These are phyloP conservation scores for Apiospora hydei DNA, from an alignment of 2,329 filamentous ascomycete species.

Conservation along the genomic window DNA sequence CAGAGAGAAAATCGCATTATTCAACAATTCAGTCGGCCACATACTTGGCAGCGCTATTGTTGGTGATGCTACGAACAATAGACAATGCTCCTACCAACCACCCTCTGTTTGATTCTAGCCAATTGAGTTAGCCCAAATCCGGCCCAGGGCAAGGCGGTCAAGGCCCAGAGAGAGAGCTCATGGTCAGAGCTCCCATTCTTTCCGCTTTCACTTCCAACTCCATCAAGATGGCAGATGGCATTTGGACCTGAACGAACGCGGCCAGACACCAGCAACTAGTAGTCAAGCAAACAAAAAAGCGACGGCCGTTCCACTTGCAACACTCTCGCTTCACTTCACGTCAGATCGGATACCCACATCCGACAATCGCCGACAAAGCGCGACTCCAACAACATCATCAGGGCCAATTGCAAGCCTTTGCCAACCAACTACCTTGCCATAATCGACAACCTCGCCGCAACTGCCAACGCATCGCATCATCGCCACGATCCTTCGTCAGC, in stretches of 20 bases:
- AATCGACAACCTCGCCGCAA: background rate
- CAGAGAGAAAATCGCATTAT: too few species aligned
- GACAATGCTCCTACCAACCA: background rate
- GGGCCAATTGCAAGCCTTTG: background rate
- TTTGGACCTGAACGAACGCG: constrained; percentile 14
- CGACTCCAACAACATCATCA: background rate
- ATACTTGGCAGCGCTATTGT: background rate
- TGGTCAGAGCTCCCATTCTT: constrained; percentile 20
- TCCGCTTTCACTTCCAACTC: constrained; percentile 10
- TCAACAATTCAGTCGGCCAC: background rate
- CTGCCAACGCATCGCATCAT: background rate
- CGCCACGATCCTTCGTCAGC: background rate
- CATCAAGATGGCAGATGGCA: constrained; percentile 10
- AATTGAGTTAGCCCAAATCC: constrained; percentile 13
- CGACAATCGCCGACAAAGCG: background rate
- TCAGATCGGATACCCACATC: background rate
- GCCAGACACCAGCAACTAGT: constrained; percentile 3
- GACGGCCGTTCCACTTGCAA: background rate
- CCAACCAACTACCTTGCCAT: background rate
- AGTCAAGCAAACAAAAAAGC: background rate
- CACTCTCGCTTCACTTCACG: background rate
- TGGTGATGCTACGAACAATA: background rate
- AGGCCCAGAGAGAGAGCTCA: background rate
- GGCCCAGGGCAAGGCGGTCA: constrained; percentile 16
- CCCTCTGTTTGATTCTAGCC: constrained; percentile 1